Percentiles rank a stretch among this genome's conserved stretches.
phyloP scores from a whole-genome alignment of 2,329 filamentous ascomycete species.

The Cercospora janseana region DNA sequence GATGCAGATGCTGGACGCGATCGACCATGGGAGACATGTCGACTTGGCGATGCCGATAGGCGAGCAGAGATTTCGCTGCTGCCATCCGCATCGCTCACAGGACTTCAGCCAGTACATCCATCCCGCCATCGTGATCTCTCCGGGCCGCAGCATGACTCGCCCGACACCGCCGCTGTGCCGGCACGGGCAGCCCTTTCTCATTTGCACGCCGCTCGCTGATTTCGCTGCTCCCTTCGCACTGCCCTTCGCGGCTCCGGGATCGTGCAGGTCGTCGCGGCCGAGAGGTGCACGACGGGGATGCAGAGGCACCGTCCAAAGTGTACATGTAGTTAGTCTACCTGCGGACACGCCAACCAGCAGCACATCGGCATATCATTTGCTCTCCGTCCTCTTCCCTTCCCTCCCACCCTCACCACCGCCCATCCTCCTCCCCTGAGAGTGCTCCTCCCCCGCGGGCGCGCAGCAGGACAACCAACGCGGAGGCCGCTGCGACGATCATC shows the following conservation, averaged over 20 bases:
- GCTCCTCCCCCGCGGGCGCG: neutral
- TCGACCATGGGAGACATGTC: too few species aligned
- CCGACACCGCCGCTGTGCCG: too few species aligned
- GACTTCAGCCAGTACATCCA: too few species aligned
- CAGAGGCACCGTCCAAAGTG: neutral
- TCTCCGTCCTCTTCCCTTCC: neutral
- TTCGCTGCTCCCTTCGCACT: neutral
- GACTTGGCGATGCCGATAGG: too few species aligned
- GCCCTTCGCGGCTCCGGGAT: neutral
- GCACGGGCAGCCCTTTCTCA: too few species aligned
- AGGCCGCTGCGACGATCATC: neutral
- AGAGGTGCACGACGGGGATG: neutral
- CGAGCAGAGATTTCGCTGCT: too few species aligned
- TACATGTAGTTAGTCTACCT: neutral
- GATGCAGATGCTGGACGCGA: too few species aligned
- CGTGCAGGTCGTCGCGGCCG: neutral
- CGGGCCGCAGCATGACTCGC: too few species aligned
- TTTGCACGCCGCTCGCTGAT: neutral
- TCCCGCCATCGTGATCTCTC: too few species aligned
- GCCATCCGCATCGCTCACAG: too few species aligned
- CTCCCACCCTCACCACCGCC: neutral
- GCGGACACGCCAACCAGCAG: neutral
- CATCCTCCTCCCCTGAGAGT: neutral
- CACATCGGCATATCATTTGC: neutral
- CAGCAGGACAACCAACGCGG: neutral